These are phyloP conservation scores for Euphorbia schlechtendalii DNA, from an alignment of 441 rosid species.

Conservation along the genomic window DNA sequence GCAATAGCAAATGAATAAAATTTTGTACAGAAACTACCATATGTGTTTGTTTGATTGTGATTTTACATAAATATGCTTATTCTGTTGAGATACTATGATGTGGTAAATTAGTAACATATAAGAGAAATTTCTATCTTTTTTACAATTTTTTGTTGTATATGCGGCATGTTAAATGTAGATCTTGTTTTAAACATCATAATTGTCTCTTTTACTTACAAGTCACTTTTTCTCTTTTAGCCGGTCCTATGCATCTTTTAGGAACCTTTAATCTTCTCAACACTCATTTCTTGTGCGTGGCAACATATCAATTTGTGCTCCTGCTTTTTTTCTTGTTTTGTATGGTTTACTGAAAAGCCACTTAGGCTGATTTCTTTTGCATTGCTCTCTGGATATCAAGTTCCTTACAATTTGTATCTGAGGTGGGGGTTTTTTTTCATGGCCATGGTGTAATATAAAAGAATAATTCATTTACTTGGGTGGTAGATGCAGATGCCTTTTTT, in stretches of 20 bases:
- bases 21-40: background rate
- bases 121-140: background rate
- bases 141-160: background rate
- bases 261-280: background rate
- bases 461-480: background rate
- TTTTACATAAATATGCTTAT: background rate
- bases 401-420: background rate
- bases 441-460: background rate
- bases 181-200: no score
- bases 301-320: background rate
- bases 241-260: background rate
- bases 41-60: background rate
- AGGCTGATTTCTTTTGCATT: background rate
- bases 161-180: background rate
- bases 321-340: background rate
- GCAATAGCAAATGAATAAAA: background rate
- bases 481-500: background rate
- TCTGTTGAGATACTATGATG: background rate
- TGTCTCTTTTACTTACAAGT: no score
- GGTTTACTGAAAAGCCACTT: background rate
- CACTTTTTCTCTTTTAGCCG: background rate
- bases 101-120: background rate
- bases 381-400: background rate
- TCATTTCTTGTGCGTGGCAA: background rate
- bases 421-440: background rate